phyloP scores from a whole-genome alignment of 2,329 filamentous ascomycete genomes.

The Talaromyces amestolkiae region DNA sequence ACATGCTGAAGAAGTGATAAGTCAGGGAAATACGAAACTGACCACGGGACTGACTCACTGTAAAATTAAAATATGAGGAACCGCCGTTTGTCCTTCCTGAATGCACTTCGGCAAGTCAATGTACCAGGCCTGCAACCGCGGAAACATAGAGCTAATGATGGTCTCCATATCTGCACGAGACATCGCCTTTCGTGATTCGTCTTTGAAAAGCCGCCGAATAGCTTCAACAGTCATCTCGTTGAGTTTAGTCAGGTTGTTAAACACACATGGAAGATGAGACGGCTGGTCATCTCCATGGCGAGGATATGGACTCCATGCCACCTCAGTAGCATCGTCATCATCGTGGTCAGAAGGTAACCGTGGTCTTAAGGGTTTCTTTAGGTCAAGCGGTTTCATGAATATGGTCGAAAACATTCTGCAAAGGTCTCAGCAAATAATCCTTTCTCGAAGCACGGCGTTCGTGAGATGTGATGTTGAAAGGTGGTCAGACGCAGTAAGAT shows the following conservation, averaged over 20 bases:
- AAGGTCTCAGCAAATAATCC: conserved; percentile 16
- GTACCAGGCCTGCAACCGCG: conserved; percentile 23
- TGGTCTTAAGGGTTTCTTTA: conserved; percentile 15
- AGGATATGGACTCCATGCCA: conserved; percentile 18
- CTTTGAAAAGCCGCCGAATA: conserved; percentile 11
- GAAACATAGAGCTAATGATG: conserved; percentile 21
- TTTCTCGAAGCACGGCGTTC: background rate
- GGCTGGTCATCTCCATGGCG: conserved; percentile 13
- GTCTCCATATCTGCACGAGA: conserved; percentile 20
- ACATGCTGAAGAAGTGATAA: conserved; percentile 31
- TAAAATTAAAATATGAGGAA: conserved; percentile 26
- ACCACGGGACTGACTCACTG: conserved; percentile 22
- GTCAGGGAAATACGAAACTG: background rate
- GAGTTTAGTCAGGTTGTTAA: conserved; percentile 15
- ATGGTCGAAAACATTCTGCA: conserved; percentile 19
- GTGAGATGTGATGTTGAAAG: conserved; percentile 8
- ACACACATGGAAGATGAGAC: conserved; percentile 16
- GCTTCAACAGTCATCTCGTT: conserved; percentile 16
- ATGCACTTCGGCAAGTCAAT: conserved; percentile 21
- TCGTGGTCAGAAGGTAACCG: conserved; percentile 14
- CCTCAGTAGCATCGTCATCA: background rate
- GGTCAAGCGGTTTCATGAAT: conserved; percentile 20
- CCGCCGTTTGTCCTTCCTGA: conserved; percentile 15
- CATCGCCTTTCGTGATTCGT: conserved; percentile 12
- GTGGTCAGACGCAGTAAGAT: conserved; percentile 20